Conservation (phyloP, 306 rosid genomes). For the Lablab purpureus region DNA sequence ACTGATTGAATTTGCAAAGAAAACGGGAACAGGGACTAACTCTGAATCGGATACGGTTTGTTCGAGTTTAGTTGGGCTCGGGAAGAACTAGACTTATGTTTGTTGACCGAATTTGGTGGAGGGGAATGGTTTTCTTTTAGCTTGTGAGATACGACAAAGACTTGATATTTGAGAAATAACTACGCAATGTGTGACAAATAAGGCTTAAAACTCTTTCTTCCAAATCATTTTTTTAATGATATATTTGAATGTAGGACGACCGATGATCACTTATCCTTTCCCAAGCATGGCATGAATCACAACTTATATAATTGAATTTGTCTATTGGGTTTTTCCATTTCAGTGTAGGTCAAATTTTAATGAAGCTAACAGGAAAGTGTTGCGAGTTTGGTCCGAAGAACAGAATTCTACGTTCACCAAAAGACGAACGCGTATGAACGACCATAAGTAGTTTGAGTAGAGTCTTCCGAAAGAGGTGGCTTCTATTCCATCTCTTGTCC, state of each 20-base stretch:
- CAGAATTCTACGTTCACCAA: background rate
- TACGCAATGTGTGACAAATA: constrained; percentile 44
- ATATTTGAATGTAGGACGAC: background rate
- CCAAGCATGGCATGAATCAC: constrained; percentile 37
- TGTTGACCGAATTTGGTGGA: constrained; percentile 56
- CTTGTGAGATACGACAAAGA: constrained; percentile 41
- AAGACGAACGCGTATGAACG: background rate
- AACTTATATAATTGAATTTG: constrained; percentile 24
- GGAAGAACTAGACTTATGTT: constrained; percentile 41
- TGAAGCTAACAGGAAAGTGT: constrained; percentile 43
- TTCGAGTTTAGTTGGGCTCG: constrained; percentile 47
- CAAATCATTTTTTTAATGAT: background rate
- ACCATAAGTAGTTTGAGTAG: constrained; percentile 18
- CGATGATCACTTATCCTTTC: background rate
- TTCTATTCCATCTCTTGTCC: constrained; percentile 9
- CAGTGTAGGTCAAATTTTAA: constrained; percentile 9
- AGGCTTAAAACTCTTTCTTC: constrained; percentile 17
- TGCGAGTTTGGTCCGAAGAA: constrained; percentile 25
- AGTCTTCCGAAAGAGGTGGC: constrained; percentile 17
- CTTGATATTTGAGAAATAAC: constrained; percentile 26
- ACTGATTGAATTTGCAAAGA: constrained; percentile 39
- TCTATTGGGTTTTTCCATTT: constrained; percentile 29
- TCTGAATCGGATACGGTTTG: constrained; percentile 25
- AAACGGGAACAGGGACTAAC: background rate
- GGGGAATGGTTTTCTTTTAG: constrained; percentile 29